Evolutionary conservation across 306 rosid species (phyloP).

Genomic region (Vigna trinervia): DNA sequence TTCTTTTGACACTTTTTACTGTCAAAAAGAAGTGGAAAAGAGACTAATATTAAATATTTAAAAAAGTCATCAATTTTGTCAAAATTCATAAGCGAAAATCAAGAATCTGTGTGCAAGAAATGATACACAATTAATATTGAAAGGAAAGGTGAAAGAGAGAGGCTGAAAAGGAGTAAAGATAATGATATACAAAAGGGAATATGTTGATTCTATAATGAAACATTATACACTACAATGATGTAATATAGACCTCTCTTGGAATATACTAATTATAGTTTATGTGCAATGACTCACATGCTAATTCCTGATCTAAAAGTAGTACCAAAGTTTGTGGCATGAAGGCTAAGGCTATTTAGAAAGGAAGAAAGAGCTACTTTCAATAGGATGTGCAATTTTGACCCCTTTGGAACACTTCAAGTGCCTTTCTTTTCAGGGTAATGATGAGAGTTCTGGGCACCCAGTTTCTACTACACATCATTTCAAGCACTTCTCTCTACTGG

Average conservation of each 20-base stretch:
- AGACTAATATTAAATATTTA: too few species aligned
- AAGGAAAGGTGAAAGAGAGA: constrained; percentile 17
- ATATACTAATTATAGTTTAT: constrained; percentile 53
- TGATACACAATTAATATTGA: constrained; percentile 15
- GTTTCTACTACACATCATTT: neutral
- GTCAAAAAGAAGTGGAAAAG: too few species aligned
- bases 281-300: constrained; percentile 64
- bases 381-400: constrained; percentile 42
- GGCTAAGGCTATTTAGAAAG: constrained; percentile 6
- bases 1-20: too few species aligned
- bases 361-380: constrained; percentile 31
- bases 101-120: neutral
- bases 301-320: neutral
- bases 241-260: too few species aligned
- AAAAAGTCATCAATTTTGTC: too few species aligned
- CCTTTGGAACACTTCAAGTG: constrained; percentile 32
- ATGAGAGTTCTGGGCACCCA: constrained; percentile 26
- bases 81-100: too few species aligned
- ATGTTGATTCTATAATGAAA: too few species aligned
- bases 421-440: constrained; percentile 9
- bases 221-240: too few species aligned
- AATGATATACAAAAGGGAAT: constrained; percentile 20
- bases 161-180: constrained; percentile 1
- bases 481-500: too few species aligned
- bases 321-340: too few species aligned